These are phyloP conservation scores for Talaromyces piceae DNA, from an alignment of 2,329 filamentous ascomycete species.

Conservation along the genomic window DNA sequence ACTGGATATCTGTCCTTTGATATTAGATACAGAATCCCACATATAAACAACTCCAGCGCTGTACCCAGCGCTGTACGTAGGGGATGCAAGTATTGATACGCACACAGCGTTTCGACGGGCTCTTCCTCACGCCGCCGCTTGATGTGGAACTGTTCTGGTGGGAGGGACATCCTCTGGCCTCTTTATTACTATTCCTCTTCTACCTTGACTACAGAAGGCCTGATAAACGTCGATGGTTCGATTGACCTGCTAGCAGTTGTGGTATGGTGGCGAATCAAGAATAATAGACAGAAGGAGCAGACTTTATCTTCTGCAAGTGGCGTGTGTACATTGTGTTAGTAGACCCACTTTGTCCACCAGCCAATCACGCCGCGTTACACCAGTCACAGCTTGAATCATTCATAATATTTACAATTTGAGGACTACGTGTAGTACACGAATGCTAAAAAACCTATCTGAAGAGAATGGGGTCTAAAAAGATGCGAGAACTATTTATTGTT, in stretches of 20 bases:
- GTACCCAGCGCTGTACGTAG: background rate
- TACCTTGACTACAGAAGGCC: background rate
- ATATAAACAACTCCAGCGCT: background rate
- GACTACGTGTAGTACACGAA: too few relatives aligned
- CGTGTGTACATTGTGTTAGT: background rate
- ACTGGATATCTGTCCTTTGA: conserved; percentile 35
- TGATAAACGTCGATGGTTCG: background rate
- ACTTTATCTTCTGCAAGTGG: background rate
- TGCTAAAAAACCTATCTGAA: too few relatives aligned
- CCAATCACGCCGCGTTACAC: background rate
- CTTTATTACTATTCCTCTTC: background rate
- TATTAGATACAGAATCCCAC: background rate
- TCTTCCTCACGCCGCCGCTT: conserved; percentile 52
- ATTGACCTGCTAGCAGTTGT: background rate
- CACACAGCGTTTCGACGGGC: conserved; percentile 49
- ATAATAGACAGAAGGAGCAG: background rate
- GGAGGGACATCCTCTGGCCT: conserved; percentile 36
- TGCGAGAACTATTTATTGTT: background rate
- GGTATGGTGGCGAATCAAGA: background rate
- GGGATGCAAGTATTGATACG: background rate
- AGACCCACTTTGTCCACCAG: background rate
- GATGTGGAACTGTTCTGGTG: conserved; percentile 46
- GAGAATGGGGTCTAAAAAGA: background rate
- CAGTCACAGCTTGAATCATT: background rate
- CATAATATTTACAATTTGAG: background rate